Percentiles rank a stretch among this genome's conserved stretches.
These are phyloP conservation scores for Inonotus obliquus DNA, from an alignment of 1,284 basidiomycete species.

Conservation along the genomic window DNA sequence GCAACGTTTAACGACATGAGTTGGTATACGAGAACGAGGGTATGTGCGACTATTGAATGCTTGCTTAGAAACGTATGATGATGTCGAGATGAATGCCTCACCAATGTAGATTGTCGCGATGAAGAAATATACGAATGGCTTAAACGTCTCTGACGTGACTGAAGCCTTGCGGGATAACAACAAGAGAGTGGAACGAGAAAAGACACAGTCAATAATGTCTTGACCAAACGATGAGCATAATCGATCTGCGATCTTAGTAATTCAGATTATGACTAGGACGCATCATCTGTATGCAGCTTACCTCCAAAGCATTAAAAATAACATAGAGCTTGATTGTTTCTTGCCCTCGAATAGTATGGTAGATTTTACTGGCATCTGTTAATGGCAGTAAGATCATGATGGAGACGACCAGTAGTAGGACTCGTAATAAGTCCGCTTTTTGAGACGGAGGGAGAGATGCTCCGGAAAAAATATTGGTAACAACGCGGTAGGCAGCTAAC, in stretches of 20 bases:
- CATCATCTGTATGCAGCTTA: constrained; percentile 31
- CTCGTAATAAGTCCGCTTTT: constrained; percentile 87
- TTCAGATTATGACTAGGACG: not conserved
- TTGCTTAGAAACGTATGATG: not conserved
- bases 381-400: constrained; percentile 75
- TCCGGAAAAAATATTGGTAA: constrained; percentile 48
- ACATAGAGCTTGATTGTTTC: constrained; percentile 99
- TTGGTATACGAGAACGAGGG: constrained; percentile 96
- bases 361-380: constrained; percentile 97
- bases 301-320: constrained; percentile 97
- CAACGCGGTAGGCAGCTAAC: constrained; percentile 60
- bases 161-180: constrained; percentile 60
- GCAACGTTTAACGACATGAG: constrained; percentile 95
- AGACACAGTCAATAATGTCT: constrained; percentile 94
- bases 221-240: constrained; percentile 97
- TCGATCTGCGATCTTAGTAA: constrained; percentile 83
- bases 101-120: constrained; percentile 84
- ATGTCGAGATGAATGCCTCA: constrained; percentile 33
- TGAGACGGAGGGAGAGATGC: constrained; percentile 75
- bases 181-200: constrained; percentile 87
- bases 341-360: constrained; percentile 97
- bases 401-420: constrained; percentile 72
- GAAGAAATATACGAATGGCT: constrained; percentile 82
- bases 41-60: constrained; percentile 65
- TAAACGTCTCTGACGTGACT: constrained; percentile 57